phyloP scores from a whole-genome alignment of 768 basidiomycete genomes.

The Leccinum sublutescens region DNA sequence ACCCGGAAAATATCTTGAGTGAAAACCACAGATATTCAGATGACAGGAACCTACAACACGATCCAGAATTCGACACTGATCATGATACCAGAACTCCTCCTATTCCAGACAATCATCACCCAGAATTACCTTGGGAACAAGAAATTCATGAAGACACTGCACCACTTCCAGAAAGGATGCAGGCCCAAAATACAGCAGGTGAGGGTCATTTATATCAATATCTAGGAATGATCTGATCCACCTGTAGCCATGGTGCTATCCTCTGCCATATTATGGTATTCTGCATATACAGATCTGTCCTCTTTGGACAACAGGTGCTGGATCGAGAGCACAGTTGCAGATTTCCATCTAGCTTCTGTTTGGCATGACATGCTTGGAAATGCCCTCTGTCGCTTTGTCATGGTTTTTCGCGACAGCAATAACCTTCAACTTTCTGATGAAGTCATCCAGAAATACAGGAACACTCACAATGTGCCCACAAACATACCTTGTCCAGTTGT shows the following conservation, averaged over 20 bases:
- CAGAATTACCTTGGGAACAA: neutral
- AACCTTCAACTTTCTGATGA: neutral
- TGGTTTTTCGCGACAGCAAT: neutral
- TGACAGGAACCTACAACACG: too few species aligned
- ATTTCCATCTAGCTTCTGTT: constrained; percentile 4
- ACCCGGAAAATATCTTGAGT: too few species aligned
- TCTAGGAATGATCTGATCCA: neutral
- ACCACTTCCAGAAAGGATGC: neutral
- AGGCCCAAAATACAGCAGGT: neutral
- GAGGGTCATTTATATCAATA: neutral
- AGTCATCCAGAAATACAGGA: neutral
- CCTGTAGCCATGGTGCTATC: constrained; percentile 1
- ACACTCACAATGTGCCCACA: neutral
- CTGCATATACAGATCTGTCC: neutral
- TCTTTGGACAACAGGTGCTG: neutral
- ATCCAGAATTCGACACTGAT: too few species aligned
- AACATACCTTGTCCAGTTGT: neutral
- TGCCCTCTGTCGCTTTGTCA: neutral
- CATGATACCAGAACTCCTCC: too few species aligned
- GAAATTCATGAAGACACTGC: neutral
- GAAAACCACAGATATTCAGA: too few species aligned
- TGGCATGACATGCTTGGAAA: neutral
- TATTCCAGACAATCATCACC: too few species aligned
- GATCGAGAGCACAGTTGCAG: neutral
- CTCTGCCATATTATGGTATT: neutral